Base-by-base conservation (phyloP, 2,329 filamentous ascomycete genomes). In the Biscogniauxia sp. region DNA sequence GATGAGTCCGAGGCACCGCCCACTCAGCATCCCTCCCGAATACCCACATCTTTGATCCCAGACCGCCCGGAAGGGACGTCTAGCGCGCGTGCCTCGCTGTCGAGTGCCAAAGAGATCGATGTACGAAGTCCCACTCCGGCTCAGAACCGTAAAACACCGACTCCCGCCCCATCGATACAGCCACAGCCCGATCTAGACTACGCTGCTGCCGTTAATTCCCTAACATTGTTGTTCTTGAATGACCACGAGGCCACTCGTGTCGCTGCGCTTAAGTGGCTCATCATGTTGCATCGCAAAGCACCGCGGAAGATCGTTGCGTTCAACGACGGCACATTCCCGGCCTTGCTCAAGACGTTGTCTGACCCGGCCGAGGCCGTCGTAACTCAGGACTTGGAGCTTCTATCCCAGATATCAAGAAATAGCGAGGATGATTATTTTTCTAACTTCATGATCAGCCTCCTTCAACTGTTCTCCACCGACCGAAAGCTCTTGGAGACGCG, bases 401-500 rank as follows among this genome's bases (percentile, higher is more conserved):
- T 99, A 2, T 98, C 94, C 0, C 95, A 99, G 68, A 98, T 99
- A 58, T 98, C 94, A 2, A 88, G 90, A 66, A 96, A 97, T 69
- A 98, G 93, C 72, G 95, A 98, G 70, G 95, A 99, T 72, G 92
- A 93, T 66, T 98, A 98, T 76, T 99, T 99, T 73, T 90, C 92
- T 1, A 96, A 94, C 23, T 99, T 99, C 74, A 99, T 99, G 95
- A 90, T 97, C 62, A 96, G 96, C 72, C 81, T 99, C 9, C 80
- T 99, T 51, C 95, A 97, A 73, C 84, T 99, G 1, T 99, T 99
- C 73, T 96, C 92, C 51, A 98, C 95, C 0, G 95, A 99, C 73
- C 85, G 95, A 32, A 90, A 92, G 68, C 81, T 99, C 23, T 82
- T 99, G 6, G 95, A 99, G 77, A 95, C 91, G 1, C 84, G 95